A percentile compares a stretch with the other conserved stretches of the same genome.
Conservation (phyloP, 2,329 filamentous ascomycete species). For the Geosmithia flava region DNA sequence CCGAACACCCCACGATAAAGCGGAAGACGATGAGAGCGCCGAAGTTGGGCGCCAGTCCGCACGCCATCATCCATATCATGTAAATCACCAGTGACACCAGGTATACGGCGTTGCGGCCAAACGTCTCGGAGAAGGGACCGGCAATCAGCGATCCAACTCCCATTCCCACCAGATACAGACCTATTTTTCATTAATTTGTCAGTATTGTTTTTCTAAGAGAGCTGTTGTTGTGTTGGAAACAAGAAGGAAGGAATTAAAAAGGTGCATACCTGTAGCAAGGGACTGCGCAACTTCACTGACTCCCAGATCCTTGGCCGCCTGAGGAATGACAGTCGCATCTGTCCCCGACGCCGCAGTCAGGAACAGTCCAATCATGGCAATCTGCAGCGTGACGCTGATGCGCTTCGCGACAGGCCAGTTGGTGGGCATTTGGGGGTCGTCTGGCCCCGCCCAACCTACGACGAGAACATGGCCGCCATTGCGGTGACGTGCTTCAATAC, state of each 20-base stretch:
- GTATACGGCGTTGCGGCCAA: conserved; percentile 26
- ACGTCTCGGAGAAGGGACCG: conserved; percentile 25
- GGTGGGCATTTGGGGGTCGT: conserved; percentile 29
- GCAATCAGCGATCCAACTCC: conserved; percentile 18
- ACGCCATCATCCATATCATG: conserved; percentile 30
- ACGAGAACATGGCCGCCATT: conserved; percentile 16
- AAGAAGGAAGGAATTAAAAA: neutral
- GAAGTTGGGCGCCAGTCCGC: conserved; percentile 28
- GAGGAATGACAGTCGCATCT: conserved; percentile 32
- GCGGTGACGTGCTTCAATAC: neutral
- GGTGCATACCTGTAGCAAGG: conserved; percentile 25
- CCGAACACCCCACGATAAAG: conserved; percentile 32
- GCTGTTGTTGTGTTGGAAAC: no score
- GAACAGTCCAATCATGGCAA: conserved; percentile 33
- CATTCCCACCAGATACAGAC: neutral
- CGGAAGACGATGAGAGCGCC: conserved; percentile 30
- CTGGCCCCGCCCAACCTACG: conserved; percentile 16
- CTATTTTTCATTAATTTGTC: conserved; percentile 14
- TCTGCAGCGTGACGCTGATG: conserved; percentile 24
- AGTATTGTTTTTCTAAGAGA: neutral
- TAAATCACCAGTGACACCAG: conserved; percentile 23
- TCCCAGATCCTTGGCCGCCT: conserved; percentile 29
- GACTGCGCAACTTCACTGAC: conserved; percentile 37
- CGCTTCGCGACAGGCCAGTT: conserved; percentile 28
- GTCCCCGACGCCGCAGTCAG: conserved; percentile 39